phyloP scores from a whole-genome alignment of 345 rosid genomes.

The Arabidopsis thaliana region DNA sequence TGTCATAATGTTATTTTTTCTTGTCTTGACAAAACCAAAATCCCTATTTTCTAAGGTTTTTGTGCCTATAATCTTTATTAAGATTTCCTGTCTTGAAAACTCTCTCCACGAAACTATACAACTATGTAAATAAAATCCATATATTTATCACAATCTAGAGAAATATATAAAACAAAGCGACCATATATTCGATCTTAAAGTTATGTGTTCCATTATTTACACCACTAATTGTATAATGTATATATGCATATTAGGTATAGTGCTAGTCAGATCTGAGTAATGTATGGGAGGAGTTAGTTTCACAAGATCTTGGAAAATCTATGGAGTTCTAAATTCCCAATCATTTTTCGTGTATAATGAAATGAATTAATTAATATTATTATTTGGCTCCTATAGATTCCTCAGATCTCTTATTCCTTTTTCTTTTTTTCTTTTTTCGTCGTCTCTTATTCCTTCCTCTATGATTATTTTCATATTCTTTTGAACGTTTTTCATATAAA shows the following conservation, averaged over 20 bases:
- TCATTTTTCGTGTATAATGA: slow-evolving; percentile 18
- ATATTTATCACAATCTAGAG: slow-evolving; percentile 21
- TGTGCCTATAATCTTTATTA: slow-evolving; percentile 35
- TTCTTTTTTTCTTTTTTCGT: too few species aligned
- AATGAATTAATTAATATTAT: slow-evolving; percentile 7
- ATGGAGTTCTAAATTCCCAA: slow-evolving; percentile 33
- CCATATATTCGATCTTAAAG: slow-evolving; percentile 36
- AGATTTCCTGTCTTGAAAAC: slow-evolving; percentile 37
- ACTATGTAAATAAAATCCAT: slow-evolving; percentile 13
- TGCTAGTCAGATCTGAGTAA: slow-evolving; percentile 42
- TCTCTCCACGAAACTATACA: not conserved
- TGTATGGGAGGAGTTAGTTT: slow-evolving; percentile 33
- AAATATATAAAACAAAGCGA: slow-evolving; percentile 34
- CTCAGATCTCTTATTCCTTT: slow-evolving; percentile 41
- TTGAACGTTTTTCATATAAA: slow-evolving; percentile 46
- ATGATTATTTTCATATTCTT: slow-evolving; percentile 34
- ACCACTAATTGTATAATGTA: slow-evolving; percentile 24
- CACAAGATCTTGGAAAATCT: slow-evolving; percentile 45
- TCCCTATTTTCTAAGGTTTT: slow-evolving; percentile 7
- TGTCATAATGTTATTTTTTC: not conserved
- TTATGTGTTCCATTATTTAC: slow-evolving; percentile 33
- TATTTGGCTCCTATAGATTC: slow-evolving; percentile 45
- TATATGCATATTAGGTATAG: slow-evolving; percentile 25
- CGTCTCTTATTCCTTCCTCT: slow-evolving; percentile 34
- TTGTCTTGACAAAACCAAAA: slow-evolving; percentile 11